phyloP scores from a whole-genome alignment of 495 filamentous ascomycete species.

The Penicillium nucicola region DNA sequence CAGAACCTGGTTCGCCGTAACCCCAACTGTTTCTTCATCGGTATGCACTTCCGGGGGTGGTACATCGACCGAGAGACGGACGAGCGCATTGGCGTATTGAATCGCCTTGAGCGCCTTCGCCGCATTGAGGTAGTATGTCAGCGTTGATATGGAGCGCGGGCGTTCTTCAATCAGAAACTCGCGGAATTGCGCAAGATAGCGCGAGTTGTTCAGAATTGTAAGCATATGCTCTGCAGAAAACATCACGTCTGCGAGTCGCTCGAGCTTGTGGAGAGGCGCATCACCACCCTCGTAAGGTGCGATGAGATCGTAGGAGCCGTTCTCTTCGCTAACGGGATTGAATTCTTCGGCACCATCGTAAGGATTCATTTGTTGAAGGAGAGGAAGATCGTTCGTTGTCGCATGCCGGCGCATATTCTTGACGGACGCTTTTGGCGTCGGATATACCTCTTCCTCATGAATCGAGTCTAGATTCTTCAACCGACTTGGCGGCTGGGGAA shows the following conservation, averaged over 20 bases:
- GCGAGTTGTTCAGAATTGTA: constrained; percentile 58
- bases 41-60: constrained; percentile 38
- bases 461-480: constrained; percentile 17
- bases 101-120: constrained; percentile 67
- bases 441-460: constrained; percentile 18
- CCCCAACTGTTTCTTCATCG: constrained; percentile 39
- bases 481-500: constrained; percentile 18
- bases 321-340: constrained; percentile 26
- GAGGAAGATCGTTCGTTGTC: constrained; percentile 21
- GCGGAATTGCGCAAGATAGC: constrained; percentile 59
- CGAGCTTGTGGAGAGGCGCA: constrained; percentile 43
- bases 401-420: constrained; percentile 24
- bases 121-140: constrained; percentile 64
- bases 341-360: constrained; percentile 24
- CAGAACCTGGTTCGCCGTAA: constrained; percentile 51
- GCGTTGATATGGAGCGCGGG: constrained; percentile 63
- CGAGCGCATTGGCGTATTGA: constrained; percentile 64
- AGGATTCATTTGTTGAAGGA: constrained; percentile 25
- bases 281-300: constrained; percentile 24
- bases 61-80: constrained; percentile 32
- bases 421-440: constrained; percentile 15
- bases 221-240: constrained; percentile 64
- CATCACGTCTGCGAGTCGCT: constrained; percentile 58
- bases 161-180: constrained; percentile 70
- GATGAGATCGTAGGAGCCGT: constrained; percentile 29